Conservation (phyloP, 2,329 filamentous ascomycete genomes). For the Xylaria sp. region DNA sequence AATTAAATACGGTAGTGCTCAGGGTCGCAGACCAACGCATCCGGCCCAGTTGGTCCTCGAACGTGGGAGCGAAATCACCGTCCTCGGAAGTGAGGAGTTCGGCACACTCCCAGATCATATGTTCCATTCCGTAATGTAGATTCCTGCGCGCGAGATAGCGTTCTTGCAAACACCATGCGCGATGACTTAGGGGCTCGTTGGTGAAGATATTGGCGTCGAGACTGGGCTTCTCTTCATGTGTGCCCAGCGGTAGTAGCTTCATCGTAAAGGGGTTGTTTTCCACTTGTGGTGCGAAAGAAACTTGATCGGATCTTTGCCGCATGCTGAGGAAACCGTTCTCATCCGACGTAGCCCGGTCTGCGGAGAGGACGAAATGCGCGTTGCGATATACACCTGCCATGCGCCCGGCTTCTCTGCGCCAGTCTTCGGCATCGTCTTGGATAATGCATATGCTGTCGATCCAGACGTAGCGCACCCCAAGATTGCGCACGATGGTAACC, state of each 20-base stretch:
- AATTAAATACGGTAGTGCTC: slow-evolving; percentile 9
- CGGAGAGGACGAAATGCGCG: slow-evolving; percentile 10
- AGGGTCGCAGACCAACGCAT: slow-evolving; percentile 12
- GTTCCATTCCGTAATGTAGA: slow-evolving; percentile 17
- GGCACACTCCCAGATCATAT: slow-evolving; percentile 24
- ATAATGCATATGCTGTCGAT: slow-evolving; percentile 10
- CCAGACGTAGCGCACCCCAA: slow-evolving; percentile 13
- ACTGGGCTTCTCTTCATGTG: not conserved
- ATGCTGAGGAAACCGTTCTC: slow-evolving; percentile 6
- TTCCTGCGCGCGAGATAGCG: slow-evolving; percentile 18
- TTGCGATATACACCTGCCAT: slow-evolving; percentile 13
- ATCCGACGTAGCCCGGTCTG: slow-evolving; percentile 4
- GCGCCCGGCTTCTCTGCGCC: slow-evolving; percentile 5
- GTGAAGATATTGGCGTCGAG: not conserved
- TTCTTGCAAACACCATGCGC: slow-evolving; percentile 26
- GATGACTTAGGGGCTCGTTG: slow-evolving; percentile 15
- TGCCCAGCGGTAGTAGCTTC: not conserved
- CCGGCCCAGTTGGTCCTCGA: slow-evolving; percentile 7
- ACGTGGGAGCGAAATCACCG: slow-evolving; percentile 11
- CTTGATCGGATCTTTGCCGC: not conserved
- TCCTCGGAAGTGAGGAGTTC: slow-evolving; percentile 18
- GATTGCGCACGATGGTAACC: not conserved
- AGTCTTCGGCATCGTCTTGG: slow-evolving; percentile 11
- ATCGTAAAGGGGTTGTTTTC: not conserved
- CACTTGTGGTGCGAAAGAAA: not conserved